Base-by-base conservation (phyloP, 176 grass and related monocot genomes). In the Phoenix dactylifera region DNA sequence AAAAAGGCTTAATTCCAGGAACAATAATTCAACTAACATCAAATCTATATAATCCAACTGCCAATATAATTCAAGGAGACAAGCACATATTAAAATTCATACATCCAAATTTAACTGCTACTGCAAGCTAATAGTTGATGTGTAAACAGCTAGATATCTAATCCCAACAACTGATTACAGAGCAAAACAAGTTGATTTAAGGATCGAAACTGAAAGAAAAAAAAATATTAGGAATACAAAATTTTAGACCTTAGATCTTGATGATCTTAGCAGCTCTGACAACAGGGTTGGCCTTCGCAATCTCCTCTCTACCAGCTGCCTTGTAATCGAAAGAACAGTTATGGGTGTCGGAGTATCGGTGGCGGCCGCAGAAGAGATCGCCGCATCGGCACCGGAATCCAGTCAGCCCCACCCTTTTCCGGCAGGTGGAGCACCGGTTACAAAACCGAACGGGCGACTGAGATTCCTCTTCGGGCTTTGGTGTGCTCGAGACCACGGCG, bases 181-280 rank as follows among this genome's bases (percentile, higher is more conserved):
- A 14, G 35, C 12, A 44, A 44, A 44, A 14, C 2, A 44, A 44
- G 35, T 44, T 12, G 35, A 44, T 12, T 1, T 35, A 44, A 14
- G 35, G 35, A 44, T 44, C 5, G 9, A 44, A 44, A 44, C 35
- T 44, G 35, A 14, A 14, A 44, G 35, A 9, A 3, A 3, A 14
- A 44, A 14, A 44, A 12, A 44, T 30, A 35, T 9, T 35, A 35
- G 32, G 35, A 44, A 44, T 44, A 44, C 12, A 60, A 35, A 35
- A 18, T 29, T 26, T 64, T 25, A 64, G 6, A 64, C 35, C 62
- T 64, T 64, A 64, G 19, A 64, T 64, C 48, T 64, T 64, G 15
- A 64, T 64, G 62, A 64, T 64, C 62, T 64, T 64, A 50, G 62
- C 48, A 51, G 62, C 62, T 50, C 44, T 64, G 4, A 64, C 48